Evolutionary conservation across 2,329 filamentous ascomycete genomes (phyloP).

Genomic region (Trichoderma afroharzianum): DNA sequence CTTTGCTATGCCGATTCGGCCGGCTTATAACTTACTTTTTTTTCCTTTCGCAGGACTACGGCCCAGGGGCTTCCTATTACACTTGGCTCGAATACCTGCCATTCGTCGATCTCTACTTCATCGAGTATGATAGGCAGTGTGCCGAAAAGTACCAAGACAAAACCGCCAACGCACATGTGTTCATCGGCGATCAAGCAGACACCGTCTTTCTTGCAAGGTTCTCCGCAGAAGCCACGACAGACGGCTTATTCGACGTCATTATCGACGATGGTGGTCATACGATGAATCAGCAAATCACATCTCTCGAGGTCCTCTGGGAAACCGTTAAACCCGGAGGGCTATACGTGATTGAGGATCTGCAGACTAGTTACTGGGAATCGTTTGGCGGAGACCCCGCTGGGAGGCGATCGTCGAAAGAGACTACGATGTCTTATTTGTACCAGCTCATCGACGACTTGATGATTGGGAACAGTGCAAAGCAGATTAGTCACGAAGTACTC

Average conservation of each 20-base stretch:
- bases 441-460: constrained; percentile 28
- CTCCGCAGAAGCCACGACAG: constrained; percentile 29
- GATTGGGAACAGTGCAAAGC: constrained; percentile 21
- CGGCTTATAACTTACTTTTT: not conserved
- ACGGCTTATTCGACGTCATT: constrained; percentile 36
- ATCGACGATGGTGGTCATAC: constrained; percentile 39
- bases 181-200: constrained; percentile 39
- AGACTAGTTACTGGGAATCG: constrained; percentile 26
- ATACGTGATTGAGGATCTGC: constrained; percentile 36
- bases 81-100: constrained; percentile 41
- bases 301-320: constrained; percentile 34
- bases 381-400: constrained; percentile 27
- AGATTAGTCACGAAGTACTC: constrained; percentile 25
- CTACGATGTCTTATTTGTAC: constrained; percentile 28
- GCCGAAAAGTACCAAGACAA: constrained; percentile 34
- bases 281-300: constrained; percentile 37
- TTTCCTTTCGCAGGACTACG: constrained; percentile 30
- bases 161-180: constrained; percentile 35
- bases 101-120: constrained; percentile 39
- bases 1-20: not conserved
- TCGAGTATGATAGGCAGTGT: constrained; percentile 38
- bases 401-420: constrained; percentile 23
- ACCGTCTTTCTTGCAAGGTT: constrained; percentile 34
- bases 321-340: constrained; percentile 34
- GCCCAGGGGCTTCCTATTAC: constrained; percentile 37